phyloP scores from a whole-genome alignment of 2,329 filamentous ascomycete genomes.

The Fusarium devonianum region DNA sequence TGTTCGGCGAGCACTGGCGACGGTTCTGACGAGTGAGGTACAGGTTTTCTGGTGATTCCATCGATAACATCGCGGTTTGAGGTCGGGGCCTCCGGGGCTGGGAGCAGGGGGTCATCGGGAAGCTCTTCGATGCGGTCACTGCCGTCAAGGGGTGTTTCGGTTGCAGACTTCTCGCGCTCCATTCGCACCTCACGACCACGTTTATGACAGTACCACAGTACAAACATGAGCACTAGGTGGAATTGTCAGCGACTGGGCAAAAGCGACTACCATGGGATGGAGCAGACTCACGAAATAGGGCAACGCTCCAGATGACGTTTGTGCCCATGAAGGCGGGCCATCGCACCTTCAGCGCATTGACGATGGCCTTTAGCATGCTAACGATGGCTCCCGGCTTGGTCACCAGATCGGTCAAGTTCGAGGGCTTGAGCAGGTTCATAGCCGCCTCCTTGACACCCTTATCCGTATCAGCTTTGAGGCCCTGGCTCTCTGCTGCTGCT shows the following conservation, averaged over 20 bases:
- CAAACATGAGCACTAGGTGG: slow-evolving; percentile 79
- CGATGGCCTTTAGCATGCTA: slow-evolving; percentile 85
- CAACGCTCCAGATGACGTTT: slow-evolving; percentile 89
- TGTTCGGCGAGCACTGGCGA: slow-evolving; percentile 14
- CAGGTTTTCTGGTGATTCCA: slow-evolving; percentile 22
- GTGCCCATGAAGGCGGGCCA: slow-evolving; percentile 93
- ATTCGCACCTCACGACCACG: slow-evolving; percentile 86
- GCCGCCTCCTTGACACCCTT: slow-evolving; percentile 68
- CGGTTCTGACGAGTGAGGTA: slow-evolving; percentile 28
- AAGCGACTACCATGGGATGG: background rate
- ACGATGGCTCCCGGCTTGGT: slow-evolving; percentile 88
- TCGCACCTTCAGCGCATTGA: slow-evolving; percentile 83
- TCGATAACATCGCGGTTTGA: slow-evolving; percentile 10
- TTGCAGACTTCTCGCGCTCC: slow-evolving; percentile 60
- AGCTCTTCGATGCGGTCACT: slow-evolving; percentile 57
- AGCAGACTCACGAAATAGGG: slow-evolving; percentile 76
- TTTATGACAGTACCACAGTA: slow-evolving; percentile 98
- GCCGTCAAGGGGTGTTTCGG: slow-evolving; percentile 48
- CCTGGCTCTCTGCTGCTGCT: slow-evolving; percentile 77
- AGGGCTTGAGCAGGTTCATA: slow-evolving; percentile 72
- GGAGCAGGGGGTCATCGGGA: slow-evolving; percentile 55
- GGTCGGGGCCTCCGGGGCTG: slow-evolving; percentile 41
- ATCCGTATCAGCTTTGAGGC: slow-evolving; percentile 62
- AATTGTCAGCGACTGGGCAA: slow-evolving; percentile 1
- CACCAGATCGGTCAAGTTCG: slow-evolving; percentile 78